Conservation (phyloP, 139 green algal genomes). For the Penium margaritaceum region DNA sequence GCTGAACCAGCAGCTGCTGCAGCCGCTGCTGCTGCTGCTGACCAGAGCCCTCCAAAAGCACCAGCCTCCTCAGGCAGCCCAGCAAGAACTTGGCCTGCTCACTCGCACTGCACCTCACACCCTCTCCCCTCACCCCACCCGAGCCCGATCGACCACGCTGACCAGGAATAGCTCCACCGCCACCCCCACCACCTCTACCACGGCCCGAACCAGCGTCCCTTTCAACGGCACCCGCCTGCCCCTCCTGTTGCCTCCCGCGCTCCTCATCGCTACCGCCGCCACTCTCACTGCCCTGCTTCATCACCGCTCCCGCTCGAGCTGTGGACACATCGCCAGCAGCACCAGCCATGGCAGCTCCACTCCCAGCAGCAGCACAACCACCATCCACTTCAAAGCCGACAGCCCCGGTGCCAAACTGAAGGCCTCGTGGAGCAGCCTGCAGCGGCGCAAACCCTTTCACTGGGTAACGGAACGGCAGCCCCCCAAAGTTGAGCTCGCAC, state of each 20-base stretch:
- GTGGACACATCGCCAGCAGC: not conserved
- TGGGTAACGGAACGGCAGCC: constrained; percentile 64
- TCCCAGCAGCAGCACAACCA: not conserved
- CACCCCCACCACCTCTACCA: not conserved
- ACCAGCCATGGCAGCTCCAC: not conserved
- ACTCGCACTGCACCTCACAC: too few species aligned
- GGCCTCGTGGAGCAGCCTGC: constrained; percentile 48
- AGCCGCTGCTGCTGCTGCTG: not conserved
- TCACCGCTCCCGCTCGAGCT: not conserved
- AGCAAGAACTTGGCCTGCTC: constrained; percentile 51
- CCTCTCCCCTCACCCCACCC: too few species aligned
- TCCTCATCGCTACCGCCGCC: not conserved
- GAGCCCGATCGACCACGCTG: too few species aligned
- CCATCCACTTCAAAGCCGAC: not conserved
- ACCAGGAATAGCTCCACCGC: too few species aligned
- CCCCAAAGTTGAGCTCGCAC: constrained; percentile 74
- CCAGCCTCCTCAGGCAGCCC: constrained; percentile 57
- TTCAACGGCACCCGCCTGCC: too few species aligned
- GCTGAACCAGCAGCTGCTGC: too few species aligned
- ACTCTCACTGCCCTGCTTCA: not conserved
- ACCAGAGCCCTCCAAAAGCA: constrained; percentile 10
- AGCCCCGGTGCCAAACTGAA: not conserved
- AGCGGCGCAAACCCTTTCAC: constrained; percentile 64
- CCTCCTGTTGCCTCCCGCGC: not conserved
- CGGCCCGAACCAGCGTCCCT: too few species aligned